These are phyloP conservation scores for Knoxdaviesia capensis DNA, from an alignment of 2,329 filamentous ascomycete genomes.

Conservation along the genomic window DNA sequence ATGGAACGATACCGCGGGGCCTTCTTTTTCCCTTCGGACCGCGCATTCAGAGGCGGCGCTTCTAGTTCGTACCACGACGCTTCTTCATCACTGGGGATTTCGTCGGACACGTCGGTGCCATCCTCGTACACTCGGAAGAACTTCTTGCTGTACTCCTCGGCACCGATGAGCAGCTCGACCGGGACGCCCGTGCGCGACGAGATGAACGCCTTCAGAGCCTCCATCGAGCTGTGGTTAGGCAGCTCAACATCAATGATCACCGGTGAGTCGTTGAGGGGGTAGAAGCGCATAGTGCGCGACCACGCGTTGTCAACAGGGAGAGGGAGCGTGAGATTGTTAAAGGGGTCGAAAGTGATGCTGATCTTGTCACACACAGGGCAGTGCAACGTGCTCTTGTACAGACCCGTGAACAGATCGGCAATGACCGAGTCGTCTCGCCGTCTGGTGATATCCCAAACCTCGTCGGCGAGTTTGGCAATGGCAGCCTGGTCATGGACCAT, in stretches of 20 bases:
- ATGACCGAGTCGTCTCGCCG: constrained; percentile 87
- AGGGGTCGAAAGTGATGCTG: constrained; percentile 97
- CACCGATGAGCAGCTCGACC: constrained; percentile 48
- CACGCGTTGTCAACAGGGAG: constrained; percentile 74
- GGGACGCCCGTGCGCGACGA: constrained; percentile 47
- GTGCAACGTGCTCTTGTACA: constrained; percentile 94
- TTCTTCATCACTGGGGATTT: constrained; percentile 45
- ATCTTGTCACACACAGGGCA: constrained; percentile 85
- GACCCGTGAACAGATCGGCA: constrained; percentile 85
- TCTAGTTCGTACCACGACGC: constrained; percentile 63
- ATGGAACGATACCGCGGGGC: constrained; percentile 29
- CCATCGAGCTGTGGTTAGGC: constrained; percentile 54
- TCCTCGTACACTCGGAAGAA: constrained; percentile 82
- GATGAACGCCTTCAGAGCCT: constrained; percentile 47
- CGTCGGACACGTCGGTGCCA: constrained; percentile 43
- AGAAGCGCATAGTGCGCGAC: constrained; percentile 54
- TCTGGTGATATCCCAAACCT: constrained; percentile 83
- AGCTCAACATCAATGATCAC: constrained; percentile 60
- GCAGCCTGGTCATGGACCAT: constrained; percentile 70
- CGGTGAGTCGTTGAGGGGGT: constrained; percentile 52
- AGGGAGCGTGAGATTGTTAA: constrained; percentile 83
- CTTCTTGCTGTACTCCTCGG: constrained; percentile 63
- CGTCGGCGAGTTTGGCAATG: constrained; percentile 66
- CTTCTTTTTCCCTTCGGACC: constrained; percentile 21
- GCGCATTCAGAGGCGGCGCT: constrained; percentile 57